phyloP scores from a whole-genome alignment of 1,139 yeast species.

The Waltiozyma sp. region DNA sequence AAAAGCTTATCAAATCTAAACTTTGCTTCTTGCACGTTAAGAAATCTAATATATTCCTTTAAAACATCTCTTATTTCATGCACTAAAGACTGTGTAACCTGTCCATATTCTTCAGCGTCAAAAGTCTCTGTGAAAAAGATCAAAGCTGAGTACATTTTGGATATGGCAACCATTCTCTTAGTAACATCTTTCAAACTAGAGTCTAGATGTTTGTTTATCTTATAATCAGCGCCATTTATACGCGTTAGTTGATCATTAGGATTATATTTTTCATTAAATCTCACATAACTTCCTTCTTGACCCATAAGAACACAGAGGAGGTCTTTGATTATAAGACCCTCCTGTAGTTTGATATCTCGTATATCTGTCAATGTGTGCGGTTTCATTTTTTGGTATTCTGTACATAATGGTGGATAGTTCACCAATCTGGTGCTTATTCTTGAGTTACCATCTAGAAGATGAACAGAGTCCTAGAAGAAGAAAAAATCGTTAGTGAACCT shows the following conservation, averaged over 20 bases:
- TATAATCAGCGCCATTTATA: slow-evolving; percentile 64
- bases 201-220: slow-evolving; percentile 63
- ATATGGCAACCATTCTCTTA: slow-evolving; percentile 46
- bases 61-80: slow-evolving; percentile 42
- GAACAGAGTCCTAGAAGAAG: slow-evolving; percentile 8
- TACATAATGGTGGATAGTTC: slow-evolving; percentile 24
- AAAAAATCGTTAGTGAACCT: not conserved
- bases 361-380: slow-evolving; percentile 36
- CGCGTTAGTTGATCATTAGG: slow-evolving; percentile 26
- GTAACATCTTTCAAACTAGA: slow-evolving; percentile 67
- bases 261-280: slow-evolving; percentile 54
- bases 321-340: slow-evolving; percentile 63
- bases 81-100: slow-evolving; percentile 66
- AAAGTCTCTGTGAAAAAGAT: slow-evolving; percentile 46
- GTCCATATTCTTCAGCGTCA: slow-evolving; percentile 48
- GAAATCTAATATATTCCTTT: slow-evolving; percentile 31
- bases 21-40: slow-evolving; percentile 44
- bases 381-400: slow-evolving; percentile 22
- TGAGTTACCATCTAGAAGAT: slow-evolving; percentile 5
- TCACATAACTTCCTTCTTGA: slow-evolving; percentile 66
- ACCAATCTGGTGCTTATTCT: slow-evolving; percentile 16
- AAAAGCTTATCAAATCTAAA: slow-evolving; percentile 34
- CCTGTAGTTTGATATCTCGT: slow-evolving; percentile 44
- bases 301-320: slow-evolving; percentile 61
- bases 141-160: slow-evolving; percentile 51